Base-by-base conservation (phyloP, 257 asterid genomes). In the Cordia subcordata region DNA sequence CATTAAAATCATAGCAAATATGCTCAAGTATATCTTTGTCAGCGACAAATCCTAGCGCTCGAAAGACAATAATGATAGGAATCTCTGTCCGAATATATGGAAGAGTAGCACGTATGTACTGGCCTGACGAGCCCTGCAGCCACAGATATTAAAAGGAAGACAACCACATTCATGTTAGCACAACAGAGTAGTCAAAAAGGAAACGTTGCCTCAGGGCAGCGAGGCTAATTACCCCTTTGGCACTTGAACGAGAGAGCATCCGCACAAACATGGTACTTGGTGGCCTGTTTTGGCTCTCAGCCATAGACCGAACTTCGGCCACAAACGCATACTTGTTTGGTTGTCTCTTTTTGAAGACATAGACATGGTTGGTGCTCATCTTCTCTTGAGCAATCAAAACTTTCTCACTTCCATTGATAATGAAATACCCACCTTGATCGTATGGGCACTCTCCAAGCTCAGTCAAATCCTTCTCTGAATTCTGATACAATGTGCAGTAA, bases 291-390 rank as follows among this genome's bases (percentile, higher is more conserved):
- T 86, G 99, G 58, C 89, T 60, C 75, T 93, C 99, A 17, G 96
- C 97, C 99, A 93, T 88, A 62, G 99, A 93, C 67, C 96, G 81
- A 52, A 92, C 96, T 79, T 92, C 97, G 19, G 81, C 96, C 68
- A 84, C 95, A 27, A 73, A 93, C 11, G 97, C 97, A 85, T 93
- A 93, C 83, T 93, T 93, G 85, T 93, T 93, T 16, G 99, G 99
- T 69, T 93, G 99, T 80, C 97, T 84, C 82, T 86, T 93, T 72
- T 93, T 93, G 54, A 89, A 93, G 12, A 93, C 99, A 62, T 93
- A 93, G 27, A 93, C 99, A 60, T 93, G 99, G 75, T 93, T 93
- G 27, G 99, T 93, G 77, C 97, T 93, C 99, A 93, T 93, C 80
- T 93, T 93, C 83, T 93, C 99, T 84, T 93, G 99, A 63, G 99